Evolutionary conservation across 768 basidiomycete genomes (phyloP), one percentile per base, ranked within the genome.

Genomic region (Termitomyces sp.): DNA sequence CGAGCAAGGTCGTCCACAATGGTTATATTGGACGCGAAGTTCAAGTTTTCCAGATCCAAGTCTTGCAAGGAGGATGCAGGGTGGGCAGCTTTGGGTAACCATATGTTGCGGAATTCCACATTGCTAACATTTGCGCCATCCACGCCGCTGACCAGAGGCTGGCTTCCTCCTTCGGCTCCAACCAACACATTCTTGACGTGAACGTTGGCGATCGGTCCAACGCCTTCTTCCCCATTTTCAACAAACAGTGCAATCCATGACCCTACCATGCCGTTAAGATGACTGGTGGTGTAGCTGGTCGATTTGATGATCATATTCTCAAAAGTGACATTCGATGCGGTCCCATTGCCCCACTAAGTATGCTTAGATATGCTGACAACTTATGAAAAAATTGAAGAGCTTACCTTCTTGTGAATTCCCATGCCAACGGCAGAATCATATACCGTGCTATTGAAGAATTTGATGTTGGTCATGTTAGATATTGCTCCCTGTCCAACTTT

Each of bases 401-500:
- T 36, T 44, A 61, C 58, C 60, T 60, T 62, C 41, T 58, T 63
- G 52, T 62, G 64, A 51, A 65, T 57, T 32, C 62, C 59, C 55
- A 62, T 62, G 14, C 51, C 62, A 24, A 60, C 64, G 16, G 59
- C 60, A 33, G 60, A 56, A 38, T 63, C 55, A 48, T 65, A 63
- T 13, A 63, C 62, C 1, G 57, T 61, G 55, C 57, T 59, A 5
- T 55, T 53, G 24, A 46, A 56, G 51, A 63, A 63, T 44, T 52
- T 58, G 53, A 60, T 59, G 26, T 62, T 62, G 11, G 18, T 32
- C 58, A 62, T 62, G 46, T 62, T 36, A 5, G 50, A 22, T 59
- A 59, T 38, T 10, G 61, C 55, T 24, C 63, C 63, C 24, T 64
- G 65, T 18, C 65, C 61, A 11, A 64, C 59, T 47, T 66, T 62